Evolutionary conservation across 352 stramenopile species (phyloP).

Genomic region (Phytophthora hybrid): DNA sequence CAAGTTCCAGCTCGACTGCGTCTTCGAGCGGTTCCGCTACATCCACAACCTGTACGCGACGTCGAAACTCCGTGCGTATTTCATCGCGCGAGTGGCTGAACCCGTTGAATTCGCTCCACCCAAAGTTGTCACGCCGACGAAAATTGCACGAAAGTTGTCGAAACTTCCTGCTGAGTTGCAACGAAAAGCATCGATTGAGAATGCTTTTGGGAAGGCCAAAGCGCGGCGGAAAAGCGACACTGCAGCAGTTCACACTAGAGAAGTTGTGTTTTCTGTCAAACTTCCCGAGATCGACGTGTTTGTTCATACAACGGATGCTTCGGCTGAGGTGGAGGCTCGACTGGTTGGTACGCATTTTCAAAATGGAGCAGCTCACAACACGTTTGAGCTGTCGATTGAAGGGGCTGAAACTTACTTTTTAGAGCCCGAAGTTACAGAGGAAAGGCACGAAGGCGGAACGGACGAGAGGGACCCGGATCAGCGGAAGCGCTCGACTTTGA

Average conservation of each 20-base stretch:
- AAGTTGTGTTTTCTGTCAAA: conserved; percentile 61
- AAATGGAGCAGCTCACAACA: conserved; percentile 56
- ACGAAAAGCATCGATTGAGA: conserved; percentile 29
- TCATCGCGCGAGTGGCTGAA: conserved; percentile 37
- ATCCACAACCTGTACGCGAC: conserved; percentile 77
- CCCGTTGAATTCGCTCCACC: background rate
- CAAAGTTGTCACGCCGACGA: conserved; percentile 21
- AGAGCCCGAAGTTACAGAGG: conserved; percentile 35
- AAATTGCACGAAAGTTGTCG: conserved; percentile 19
- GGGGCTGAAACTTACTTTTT: conserved; percentile 70
- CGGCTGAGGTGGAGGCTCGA: conserved; percentile 70
- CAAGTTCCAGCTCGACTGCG: conserved; percentile 65
- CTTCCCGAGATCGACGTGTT: conserved; percentile 76
- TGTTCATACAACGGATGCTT: conserved; percentile 66
- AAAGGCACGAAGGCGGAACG: background rate
- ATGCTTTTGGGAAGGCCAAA: conserved; percentile 22
- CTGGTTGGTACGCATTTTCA: conserved; percentile 63
- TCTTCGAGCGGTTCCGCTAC: conserved; percentile 70
- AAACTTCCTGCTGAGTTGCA: conserved; percentile 24
- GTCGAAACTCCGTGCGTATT: conserved; percentile 73
- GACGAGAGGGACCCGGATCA: background rate
- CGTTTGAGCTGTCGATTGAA: conserved; percentile 67
- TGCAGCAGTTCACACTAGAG: conserved; percentile 13
- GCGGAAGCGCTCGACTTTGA: conserved; percentile 66
- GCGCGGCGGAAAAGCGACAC: conserved; percentile 24